Conservation (phyloP, 75 land plant genomes). For the Cunninghamia lanceolata region DNA sequence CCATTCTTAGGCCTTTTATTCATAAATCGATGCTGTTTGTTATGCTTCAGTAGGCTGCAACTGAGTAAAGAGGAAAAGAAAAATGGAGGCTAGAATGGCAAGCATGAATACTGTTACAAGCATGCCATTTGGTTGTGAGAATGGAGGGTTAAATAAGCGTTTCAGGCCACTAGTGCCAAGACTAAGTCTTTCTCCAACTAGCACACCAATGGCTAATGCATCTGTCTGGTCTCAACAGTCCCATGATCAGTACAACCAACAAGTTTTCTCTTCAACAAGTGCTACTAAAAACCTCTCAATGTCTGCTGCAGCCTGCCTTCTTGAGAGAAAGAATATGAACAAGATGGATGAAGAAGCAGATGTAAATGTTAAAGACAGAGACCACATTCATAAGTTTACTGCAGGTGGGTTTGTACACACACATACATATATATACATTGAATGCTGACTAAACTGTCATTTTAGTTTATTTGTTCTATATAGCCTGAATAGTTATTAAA, state of each 20-base stretch:
- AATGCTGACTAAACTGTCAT: background rate
- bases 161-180: constrained; percentile 8
- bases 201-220: background rate
- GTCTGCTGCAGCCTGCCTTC: constrained; percentile 15
- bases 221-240: constrained; percentile 2
- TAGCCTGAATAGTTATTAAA: background rate
- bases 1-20: constrained; percentile 4
- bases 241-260: constrained; percentile 8
- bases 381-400: background rate
- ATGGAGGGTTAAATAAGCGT: constrained; percentile 12
- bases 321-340: constrained; percentile 1
- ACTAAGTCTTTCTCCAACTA: constrained; percentile 6
- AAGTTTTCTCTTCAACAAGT: constrained; percentile 5
- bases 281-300: background rate
- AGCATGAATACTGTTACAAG: constrained; percentile 2
- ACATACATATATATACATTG: background rate
- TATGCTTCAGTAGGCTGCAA: background rate
- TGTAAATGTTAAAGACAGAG: background rate
- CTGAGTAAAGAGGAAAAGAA: background rate
- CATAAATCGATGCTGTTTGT: background rate
- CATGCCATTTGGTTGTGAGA: constrained; percentile 10
- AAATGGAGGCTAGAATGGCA: constrained; percentile 8
- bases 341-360: constrained; percentile 10
- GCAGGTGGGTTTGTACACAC: background rate
- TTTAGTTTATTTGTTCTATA: background rate